phyloP scores from a whole-genome alignment of 257 asterid species.

The Solanum pennellii region DNA sequence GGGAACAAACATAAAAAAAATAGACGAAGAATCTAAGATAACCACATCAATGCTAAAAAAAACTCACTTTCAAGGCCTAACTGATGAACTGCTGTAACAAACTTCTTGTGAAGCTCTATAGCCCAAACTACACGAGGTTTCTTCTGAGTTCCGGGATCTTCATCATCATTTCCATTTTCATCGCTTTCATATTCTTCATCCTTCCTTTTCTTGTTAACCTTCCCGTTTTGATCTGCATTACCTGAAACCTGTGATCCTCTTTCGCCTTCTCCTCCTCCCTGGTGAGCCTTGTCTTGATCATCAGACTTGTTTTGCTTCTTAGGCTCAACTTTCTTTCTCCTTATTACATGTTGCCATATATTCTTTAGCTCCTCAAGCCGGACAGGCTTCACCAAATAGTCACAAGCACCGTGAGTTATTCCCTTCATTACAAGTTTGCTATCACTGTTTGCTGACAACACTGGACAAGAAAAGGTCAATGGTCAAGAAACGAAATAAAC shows the following conservation, averaged over 20 bases:
- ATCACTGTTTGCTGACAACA: slow-evolving; percentile 72
- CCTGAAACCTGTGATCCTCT: slow-evolving; percentile 18
- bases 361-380: slow-evolving; percentile 72
- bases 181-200: slow-evolving; percentile 68
- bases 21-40: not conserved
- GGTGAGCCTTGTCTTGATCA: slow-evolving; percentile 20
- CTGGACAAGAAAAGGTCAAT: slow-evolving; percentile 22
- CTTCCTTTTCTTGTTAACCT: slow-evolving; percentile 59
- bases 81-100: slow-evolving; percentile 72
- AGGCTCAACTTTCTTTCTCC: slow-evolving; percentile 43
- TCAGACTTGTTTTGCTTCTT: slow-evolving; percentile 17
- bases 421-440: slow-evolving; percentile 75
- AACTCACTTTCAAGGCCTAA: slow-evolving; percentile 79
- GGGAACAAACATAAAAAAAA: not conserved
- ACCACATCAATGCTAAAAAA: not conserved
- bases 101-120: slow-evolving; percentile 81
- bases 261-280: slow-evolving; percentile 37
- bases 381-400: slow-evolving; percentile 81
- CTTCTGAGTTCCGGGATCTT: slow-evolving; percentile 68
- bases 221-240: slow-evolving; percentile 36
- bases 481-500: not conserved
- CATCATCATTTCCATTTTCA: slow-evolving; percentile 44
- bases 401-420: slow-evolving; percentile 79
- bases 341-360: slow-evolving; percentile 84
- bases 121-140: slow-evolving; percentile 92